Evolutionary conservation across 176 grass and related monocot species (phyloP), one percentile per base, ranked within the genome.

Genomic region (Typha latifolia): DNA sequence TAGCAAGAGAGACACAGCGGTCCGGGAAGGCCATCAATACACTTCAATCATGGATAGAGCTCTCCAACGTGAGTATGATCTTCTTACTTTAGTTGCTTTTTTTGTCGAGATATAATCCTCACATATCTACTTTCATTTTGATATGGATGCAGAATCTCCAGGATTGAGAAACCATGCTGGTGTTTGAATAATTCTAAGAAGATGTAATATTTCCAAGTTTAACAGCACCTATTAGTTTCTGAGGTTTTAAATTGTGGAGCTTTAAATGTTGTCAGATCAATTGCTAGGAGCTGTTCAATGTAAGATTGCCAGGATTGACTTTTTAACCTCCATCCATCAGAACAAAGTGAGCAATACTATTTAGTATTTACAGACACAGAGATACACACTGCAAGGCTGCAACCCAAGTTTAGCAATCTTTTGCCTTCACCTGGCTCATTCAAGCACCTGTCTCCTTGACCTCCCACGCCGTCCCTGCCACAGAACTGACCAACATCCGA

Each of bases 1-100:
- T 92, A 74, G 88, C 93, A 59, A 82, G 84, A 47, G 88, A 97
- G 73, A 89, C 88, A 0, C 93, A 97, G 8, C 80, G 74, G 37
- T 92, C 85, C 1, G 88, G 93, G 12, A 86, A 89, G 69, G 93
- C 93, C 62, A 82, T 87, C 31, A 55, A 89, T 47, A 92, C 82
- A n/a, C 88, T 97, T 1, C 68, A 88, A 57, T 92, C 85, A 11
- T 97, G 93, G 93, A 82, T 89, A 24, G 73, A 79, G 48, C 3
- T 89, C 63, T 92, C 93, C 22, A 91, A 97, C 62, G 88, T 92
- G 72, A 84, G 80, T 65, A 49, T 12, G 12, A 20, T 20, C 1
- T 62, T 49, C 31, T 18, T 2, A 29, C 51, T 69, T 12, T 26
- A 29, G 14, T 5, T 49, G 48, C 64, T 57, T 63, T 22, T 19